A percentile compares a stretch with the other conserved stretches of the same genome.
These are phyloP conservation scores for Colletotrichum higginsianum DNA, from an alignment of 2,329 filamentous ascomycete species.

Conservation along the genomic window DNA sequence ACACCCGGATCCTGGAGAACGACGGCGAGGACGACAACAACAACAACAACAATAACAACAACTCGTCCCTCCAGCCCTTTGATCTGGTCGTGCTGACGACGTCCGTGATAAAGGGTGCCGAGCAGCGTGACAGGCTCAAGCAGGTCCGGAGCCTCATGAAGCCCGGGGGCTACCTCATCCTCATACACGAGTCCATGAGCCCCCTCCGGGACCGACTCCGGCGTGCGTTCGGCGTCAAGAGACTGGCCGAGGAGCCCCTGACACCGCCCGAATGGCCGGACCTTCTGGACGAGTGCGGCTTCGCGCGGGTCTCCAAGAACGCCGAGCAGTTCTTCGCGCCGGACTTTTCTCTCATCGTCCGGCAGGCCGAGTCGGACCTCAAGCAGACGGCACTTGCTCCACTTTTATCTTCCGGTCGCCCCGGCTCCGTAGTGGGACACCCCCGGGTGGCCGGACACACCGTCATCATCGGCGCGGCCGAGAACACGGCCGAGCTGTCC, in stretches of 20 bases:
- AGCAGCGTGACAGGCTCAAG: slow-evolving; percentile 45
- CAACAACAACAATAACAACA: slow-evolving; percentile 47
- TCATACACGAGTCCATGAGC: slow-evolving; percentile 46
- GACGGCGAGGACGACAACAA: slow-evolving; percentile 44
- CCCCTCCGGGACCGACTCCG: slow-evolving; percentile 44
- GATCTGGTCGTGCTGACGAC: slow-evolving; percentile 51
- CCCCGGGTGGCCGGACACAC: slow-evolving; percentile 46
- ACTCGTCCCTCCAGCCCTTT: slow-evolving; percentile 46
- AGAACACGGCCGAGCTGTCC: slow-evolving; percentile 43
- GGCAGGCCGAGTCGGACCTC: slow-evolving; percentile 50
- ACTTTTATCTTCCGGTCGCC: slow-evolving; percentile 1
- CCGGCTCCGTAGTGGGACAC: not conserved
- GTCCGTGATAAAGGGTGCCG: slow-evolving; percentile 50
- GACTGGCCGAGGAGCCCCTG: not conserved
- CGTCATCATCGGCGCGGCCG: slow-evolving; percentile 52
- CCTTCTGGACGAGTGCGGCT: slow-evolving; percentile 52
- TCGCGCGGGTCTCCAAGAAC: slow-evolving; percentile 49
- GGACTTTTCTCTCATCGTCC: slow-evolving; percentile 55
- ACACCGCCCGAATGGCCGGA: slow-evolving; percentile 54
- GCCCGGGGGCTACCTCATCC: slow-evolving; percentile 50
- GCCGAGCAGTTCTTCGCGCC: slow-evolving; percentile 51
- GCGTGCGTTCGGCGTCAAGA: slow-evolving; percentile 24
- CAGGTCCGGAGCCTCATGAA: slow-evolving; percentile 49
- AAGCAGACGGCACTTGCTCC: slow-evolving; percentile 44
- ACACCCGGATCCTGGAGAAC: slow-evolving; percentile 51